A percentile compares a stretch with the other conserved stretches of the same genome.
Evolutionary conservation across 441 rosid genomes (phyloP).

Genomic region (Biscutella laevigata): DNA sequence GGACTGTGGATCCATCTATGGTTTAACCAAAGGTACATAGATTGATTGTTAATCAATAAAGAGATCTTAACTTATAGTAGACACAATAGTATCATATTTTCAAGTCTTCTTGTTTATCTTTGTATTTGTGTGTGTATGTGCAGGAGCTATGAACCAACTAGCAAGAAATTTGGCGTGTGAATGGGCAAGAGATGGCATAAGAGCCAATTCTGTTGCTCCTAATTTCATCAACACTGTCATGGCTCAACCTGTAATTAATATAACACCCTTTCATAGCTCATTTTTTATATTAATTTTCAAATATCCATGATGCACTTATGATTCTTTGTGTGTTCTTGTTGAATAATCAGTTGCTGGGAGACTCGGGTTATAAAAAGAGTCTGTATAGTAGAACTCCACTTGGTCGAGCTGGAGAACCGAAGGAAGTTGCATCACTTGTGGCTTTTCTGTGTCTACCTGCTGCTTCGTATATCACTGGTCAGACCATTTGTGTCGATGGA

Average conservation of each 20-base stretch:
- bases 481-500: conserved; percentile 65
- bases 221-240: not conserved
- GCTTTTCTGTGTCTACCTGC: conserved; percentile 65
- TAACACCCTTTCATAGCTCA: no score
- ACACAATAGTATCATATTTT: no score
- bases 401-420: conserved; percentile 8
- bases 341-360: not conserved
- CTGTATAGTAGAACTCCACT: conserved; percentile 10
- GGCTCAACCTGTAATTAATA: not conserved
- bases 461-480: conserved; percentile 72
- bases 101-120: no score
- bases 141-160: conserved; percentile 38
- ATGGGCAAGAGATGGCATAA: conserved; percentile 16
- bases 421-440: conserved; percentile 27
- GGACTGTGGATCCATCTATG: conserved; percentile 22
- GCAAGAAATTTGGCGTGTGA: conserved; percentile 31
- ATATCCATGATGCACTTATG: not conserved
- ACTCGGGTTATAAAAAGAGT: not conserved
- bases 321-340: not conserved
- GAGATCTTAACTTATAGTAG: not conserved
- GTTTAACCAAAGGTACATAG: conserved; percentile 8
- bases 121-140: not conserved
- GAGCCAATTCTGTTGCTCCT: conserved; percentile 12
- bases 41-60: not conserved
- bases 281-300: not conserved